These are phyloP conservation scores for Bonia amplexicaulis DNA, from an alignment of 176 grass and related monocot species.

Conservation along the genomic window DNA sequence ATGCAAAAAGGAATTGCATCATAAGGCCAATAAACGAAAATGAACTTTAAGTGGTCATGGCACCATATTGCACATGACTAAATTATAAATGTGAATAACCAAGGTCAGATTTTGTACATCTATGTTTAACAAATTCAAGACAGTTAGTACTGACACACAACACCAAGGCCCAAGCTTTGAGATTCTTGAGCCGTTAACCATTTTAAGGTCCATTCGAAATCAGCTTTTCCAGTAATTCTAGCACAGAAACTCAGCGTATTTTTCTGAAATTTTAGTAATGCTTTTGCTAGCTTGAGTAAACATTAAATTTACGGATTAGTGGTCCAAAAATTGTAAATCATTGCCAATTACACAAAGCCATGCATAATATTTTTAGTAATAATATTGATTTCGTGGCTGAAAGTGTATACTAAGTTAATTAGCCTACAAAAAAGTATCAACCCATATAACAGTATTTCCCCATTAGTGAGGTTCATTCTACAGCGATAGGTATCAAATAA, in stretches of 20 bases:
- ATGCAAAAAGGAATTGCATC: slow-evolving; percentile 3
- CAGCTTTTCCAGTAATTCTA: not conserved
- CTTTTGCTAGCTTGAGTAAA: not conserved
- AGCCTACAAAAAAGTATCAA: slow-evolving; percentile 13
- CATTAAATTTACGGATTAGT: not conserved
- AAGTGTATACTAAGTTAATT: slow-evolving; percentile 14
- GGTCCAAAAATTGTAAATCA: not conserved
- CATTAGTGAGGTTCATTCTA: not conserved
- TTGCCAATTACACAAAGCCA: not conserved
- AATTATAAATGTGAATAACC: not conserved
- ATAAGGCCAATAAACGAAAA: slow-evolving; percentile 14
- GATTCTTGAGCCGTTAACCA: not conserved
- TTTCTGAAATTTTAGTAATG: slow-evolving; percentile 1
- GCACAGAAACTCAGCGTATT: not conserved
- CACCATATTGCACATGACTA: not conserved
- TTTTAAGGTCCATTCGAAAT: not conserved
- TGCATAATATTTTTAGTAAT: not conserved
- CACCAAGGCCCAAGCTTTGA: not conserved
- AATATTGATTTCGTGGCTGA: not conserved
- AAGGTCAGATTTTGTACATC: slow-evolving; percentile 7
- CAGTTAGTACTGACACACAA: not conserved
- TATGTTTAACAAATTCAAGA: slow-evolving; percentile 7
- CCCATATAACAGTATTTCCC: not conserved
- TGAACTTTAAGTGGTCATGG: not conserved
- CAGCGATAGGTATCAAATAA: not conserved